Evolutionary conservation across 2,329 filamentous ascomycete species (phyloP).

Genomic region (Fusarium mexicanum): DNA sequence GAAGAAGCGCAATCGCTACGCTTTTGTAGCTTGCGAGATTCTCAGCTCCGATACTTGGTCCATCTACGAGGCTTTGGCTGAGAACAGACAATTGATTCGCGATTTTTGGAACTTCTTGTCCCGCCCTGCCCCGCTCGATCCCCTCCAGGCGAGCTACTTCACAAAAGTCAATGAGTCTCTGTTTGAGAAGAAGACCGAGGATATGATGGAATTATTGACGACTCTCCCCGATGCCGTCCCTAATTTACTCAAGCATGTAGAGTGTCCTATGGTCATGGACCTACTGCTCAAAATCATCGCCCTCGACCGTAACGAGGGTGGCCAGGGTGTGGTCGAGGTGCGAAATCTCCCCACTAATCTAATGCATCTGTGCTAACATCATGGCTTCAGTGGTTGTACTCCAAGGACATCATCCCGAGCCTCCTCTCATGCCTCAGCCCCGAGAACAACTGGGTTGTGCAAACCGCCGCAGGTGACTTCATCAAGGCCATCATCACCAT

Average conservation of each 20-base stretch:
- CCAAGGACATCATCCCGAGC: slow-evolving; percentile 85
- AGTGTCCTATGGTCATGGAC: slow-evolving; percentile 99
- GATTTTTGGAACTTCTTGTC: slow-evolving; percentile 93
- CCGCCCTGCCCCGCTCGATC: slow-evolving; percentile 85
- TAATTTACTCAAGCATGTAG: slow-evolving; percentile 90
- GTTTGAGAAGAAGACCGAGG: slow-evolving; percentile 96
- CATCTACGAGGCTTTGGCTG: slow-evolving; percentile 90
- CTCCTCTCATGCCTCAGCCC: slow-evolving; percentile 88
- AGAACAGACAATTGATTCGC: slow-evolving; percentile 79
- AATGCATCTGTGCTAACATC: slow-evolving; percentile 31
- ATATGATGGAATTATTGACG: slow-evolving; percentile 93
- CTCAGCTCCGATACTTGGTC: slow-evolving; percentile 97
- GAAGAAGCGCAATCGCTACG: slow-evolving; percentile 92
- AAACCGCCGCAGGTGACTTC: slow-evolving; percentile 97
- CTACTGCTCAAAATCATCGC: slow-evolving; percentile 96
- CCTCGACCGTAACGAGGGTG: slow-evolving; percentile 89
- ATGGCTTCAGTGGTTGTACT: slow-evolving; percentile 81
- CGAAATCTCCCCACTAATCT: not conserved
- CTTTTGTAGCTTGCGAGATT: slow-evolving; percentile 92
- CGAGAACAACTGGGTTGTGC: slow-evolving; percentile 86
- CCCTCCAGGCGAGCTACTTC: slow-evolving; percentile 95
- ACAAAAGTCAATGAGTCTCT: slow-evolving; percentile 99
- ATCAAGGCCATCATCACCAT: slow-evolving; percentile 99
- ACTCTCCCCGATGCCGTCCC: slow-evolving; percentile 82
- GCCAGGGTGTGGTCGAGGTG: slow-evolving; percentile 91